phyloP scores from a whole-genome alignment of 1,284 basidiomycete species.

The Neolentinus lepideus region DNA sequence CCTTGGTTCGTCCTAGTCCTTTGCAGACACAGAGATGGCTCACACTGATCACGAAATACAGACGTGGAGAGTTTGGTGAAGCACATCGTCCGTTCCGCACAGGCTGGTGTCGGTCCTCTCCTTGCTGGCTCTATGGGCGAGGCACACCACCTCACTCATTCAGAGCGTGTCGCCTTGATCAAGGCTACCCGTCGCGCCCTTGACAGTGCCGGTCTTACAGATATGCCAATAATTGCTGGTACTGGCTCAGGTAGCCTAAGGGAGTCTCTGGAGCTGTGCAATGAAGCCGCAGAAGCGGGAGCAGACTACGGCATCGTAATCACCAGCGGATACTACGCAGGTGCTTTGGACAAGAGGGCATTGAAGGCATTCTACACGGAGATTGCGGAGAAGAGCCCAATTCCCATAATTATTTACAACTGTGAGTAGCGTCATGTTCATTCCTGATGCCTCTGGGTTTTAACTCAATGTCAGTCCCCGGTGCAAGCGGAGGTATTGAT shows the following conservation, averaged over 20 bases:
- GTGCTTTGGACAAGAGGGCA: conserved; percentile 62
- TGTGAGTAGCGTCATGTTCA: conserved; percentile 39
- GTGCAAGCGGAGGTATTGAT: conserved; percentile 78
- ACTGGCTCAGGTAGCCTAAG: conserved; percentile 79
- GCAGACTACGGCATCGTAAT: conserved; percentile 86
- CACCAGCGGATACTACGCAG: conserved; percentile 80
- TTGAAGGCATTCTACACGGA: conserved; percentile 77
- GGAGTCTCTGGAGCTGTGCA: conserved; percentile 68
- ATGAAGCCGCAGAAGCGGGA: conserved; percentile 72
- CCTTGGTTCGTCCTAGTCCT: conserved; percentile 49
- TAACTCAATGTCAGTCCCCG: conserved; percentile 50
- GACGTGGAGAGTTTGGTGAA: conserved; percentile 67
- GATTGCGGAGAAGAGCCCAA: conserved; percentile 69
- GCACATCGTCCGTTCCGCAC: conserved; percentile 68
- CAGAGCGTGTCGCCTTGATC: conserved; percentile 68
- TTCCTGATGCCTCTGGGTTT: conserved; percentile 2
- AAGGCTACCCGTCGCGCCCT: conserved; percentile 65
- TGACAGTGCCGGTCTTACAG: conserved; percentile 52
- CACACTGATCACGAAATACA: conserved; percentile 19
- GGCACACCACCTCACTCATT: conserved; percentile 72
- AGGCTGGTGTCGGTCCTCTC: conserved; percentile 70
- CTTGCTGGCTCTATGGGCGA: conserved; percentile 83
- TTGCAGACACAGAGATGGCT: too few relatives aligned
- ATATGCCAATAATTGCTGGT: conserved; percentile 73
- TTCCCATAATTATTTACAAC: conserved; percentile 89